Evolutionary conservation across 75 land plant species (phyloP), one percentile per base, ranked within the genome.

Genomic region (Sequoia sempervirens): DNA sequence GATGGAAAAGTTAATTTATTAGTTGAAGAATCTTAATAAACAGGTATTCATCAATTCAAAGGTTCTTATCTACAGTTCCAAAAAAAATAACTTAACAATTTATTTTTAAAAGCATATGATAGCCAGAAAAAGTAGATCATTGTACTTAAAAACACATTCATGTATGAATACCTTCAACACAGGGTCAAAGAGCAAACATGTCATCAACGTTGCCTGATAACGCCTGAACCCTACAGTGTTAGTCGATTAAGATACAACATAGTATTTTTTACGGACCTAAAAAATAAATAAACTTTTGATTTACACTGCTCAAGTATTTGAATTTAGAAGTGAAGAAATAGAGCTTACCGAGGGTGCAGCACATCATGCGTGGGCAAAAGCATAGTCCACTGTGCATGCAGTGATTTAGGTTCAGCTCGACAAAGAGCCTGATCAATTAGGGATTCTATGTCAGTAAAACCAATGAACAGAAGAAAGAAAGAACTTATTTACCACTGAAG

Each of bases 301-400:
- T 45, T n/a, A 78, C 46, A n/a, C n/a, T 78, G 80, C 52, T 45
- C n/a, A 40, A 78, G 26, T 78, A 45, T 23, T 17, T 53, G 15
- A 47, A 9, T 47, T 1, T 47, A 10, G 50, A 46, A n/a, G 76
- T 61, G 37, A 85, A 74, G 1, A 56, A 46, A 17, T 40, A 37
- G 15, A 37, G 36, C 81, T 84, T 85, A 98, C 99, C 99, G 92
- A 34, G 87, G 91, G 38, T 88, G 93, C 30, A 98, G 79, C 23
- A 96, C 96, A 90, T 98, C 96, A 86, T 85, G 88, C 5, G 95
- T 91, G 40, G 99, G 99, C 83, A 98, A 87, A 85, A 98, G 90
- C 82, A 95, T 72, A 58, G 93, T 89, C 99, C 99, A 98, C 73
- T 93, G 91, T 75, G 96, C 91, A 87, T 93, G 90, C 26, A 96